Base-by-base conservation (phyloP, 345 rosid genomes). In the Eucalyptus pauciflora region DNA sequence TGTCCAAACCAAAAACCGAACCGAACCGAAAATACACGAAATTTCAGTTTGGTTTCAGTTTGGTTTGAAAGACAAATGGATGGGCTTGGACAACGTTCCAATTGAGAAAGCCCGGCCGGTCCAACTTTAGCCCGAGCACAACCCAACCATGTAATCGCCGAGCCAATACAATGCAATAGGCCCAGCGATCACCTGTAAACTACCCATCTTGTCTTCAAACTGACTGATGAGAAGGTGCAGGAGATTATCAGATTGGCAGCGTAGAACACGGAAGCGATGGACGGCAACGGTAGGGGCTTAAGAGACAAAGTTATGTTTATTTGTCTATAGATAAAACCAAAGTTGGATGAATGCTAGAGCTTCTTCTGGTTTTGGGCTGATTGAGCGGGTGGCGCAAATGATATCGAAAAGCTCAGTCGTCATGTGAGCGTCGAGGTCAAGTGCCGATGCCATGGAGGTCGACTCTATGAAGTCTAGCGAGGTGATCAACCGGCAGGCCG, bases 21-120 rank as follows among this genome's bases (percentile, higher is more conserved):
- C 4, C 24, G 0, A 52, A 52, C 0, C 0, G 0, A 52, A 7
- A 52, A 52, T 0, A 0, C 10, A 8, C 2, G 5, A 7, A 52
- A 52, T 18, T 52, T 52, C 10, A 18, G 4, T 17, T 50, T 50
- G 7, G 17, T 50, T 50, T 50, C 3, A 15, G 22, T 51, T 18
- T 52, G 56, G 18, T n/a, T 13, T 0, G 37, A 29, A 64, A 64
- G 71, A 7, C 71, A 62, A 62, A 62, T 62, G 71, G 71, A n/a
- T 13, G 29, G 1, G 71, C 17, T 62, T 62, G 71, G 5, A 37
- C 37, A 64, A 64, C 18, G 10, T 14, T 7, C 37, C 13, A 64
- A 64, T 29, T 29, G 37, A 64, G 17, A 29, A 29, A 64, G 71
- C 37, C 18, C 18, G 37, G 37, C 37, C 10, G 1, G 37, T n/a